Evolutionary conservation across 768 basidiomycete genomes (phyloP), one percentile per base, ranked within the genome.

Genomic region (Pleurotus pulmonarius): DNA sequence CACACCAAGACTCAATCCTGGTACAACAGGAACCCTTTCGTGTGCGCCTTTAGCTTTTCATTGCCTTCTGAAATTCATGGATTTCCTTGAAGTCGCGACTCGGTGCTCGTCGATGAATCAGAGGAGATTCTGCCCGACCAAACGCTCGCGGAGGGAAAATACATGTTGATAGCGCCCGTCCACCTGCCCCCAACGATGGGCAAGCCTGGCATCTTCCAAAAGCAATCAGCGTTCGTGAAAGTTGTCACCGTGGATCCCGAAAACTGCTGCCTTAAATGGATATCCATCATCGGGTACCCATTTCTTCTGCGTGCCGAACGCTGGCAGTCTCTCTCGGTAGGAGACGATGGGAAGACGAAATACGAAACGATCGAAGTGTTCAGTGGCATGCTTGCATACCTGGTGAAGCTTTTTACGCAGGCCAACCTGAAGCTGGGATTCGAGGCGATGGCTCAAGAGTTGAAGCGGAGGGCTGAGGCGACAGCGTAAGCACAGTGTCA

Each of bases 301-400:
- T 84, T 80, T 76, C 58, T 86, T n/a, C 60, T 89, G 25, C 56
- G 59, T 25, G 69, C 80, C 2, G 80, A 83, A 57, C 76, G 88
- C 13, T 89, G 86, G 87, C 88, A 90, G 67, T 73, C 72, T 56
- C 65, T 90, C 52, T 79, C 71, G 26, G 72, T 77, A 7, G 79
- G 74, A 40, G 75, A 72, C 1, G 82, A 78, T 38, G 78, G 80
- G 61, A 71, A 72, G 60, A 87, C 86, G 25, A 77, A 74, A 47
- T 90, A 90, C 59, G 86, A 89, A 67, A 82, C 79, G 4, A 67
- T 76, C 7, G 85, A 86, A 63, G 83, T 82, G 25, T 89, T 88
- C 51, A 67, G 68, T 15, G 86, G 86, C 0, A 15, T 78, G 1
- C 54, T 81, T 9, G 86, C 85, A 38, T 83, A 86, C 61, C 1